phyloP scores from a whole-genome alignment of 306 rosid species.

The Senna siamea region DNA sequence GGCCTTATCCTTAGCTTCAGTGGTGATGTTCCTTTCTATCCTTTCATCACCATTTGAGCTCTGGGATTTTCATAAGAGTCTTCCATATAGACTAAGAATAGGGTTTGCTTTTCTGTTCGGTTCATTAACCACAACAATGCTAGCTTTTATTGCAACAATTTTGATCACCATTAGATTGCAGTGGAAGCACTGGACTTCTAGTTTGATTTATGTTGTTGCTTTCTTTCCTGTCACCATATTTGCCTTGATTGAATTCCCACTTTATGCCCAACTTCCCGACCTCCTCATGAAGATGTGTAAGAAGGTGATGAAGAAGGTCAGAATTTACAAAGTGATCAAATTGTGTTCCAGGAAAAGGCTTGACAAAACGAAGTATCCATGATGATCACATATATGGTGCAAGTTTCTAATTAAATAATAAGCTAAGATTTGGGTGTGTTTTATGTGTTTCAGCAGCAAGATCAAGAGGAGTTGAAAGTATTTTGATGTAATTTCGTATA shows the following conservation, averaged over 20 bases:
- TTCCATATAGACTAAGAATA: constrained; percentile 32
- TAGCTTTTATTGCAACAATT: constrained; percentile 43
- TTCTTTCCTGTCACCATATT: constrained; percentile 44
- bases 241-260: constrained; percentile 40
- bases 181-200: constrained; percentile 21
- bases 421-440: no score
- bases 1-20: constrained; percentile 41
- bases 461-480: no score
- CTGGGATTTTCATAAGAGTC: constrained; percentile 25
- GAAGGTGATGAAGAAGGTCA: background rate
- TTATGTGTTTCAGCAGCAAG: no score
- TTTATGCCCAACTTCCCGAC: background rate
- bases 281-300: background rate
- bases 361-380: background rate
- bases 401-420: no score
- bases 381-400: background rate
- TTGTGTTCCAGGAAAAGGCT: background rate
- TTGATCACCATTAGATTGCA: constrained; percentile 21
- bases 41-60: constrained; percentile 41
- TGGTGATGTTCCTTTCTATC: constrained; percentile 54
- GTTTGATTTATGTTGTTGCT: constrained; percentile 31
- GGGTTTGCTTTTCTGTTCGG: constrained; percentile 45
- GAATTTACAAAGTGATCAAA: background rate
- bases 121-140: constrained; percentile 38
- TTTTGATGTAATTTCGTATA: no score